A percentile compares a stretch with the other conserved stretches of the same genome.
These are phyloP conservation scores for Collybia sp. DNA, from an alignment of 768 basidiomycete genomes.

Conservation along the genomic window DNA sequence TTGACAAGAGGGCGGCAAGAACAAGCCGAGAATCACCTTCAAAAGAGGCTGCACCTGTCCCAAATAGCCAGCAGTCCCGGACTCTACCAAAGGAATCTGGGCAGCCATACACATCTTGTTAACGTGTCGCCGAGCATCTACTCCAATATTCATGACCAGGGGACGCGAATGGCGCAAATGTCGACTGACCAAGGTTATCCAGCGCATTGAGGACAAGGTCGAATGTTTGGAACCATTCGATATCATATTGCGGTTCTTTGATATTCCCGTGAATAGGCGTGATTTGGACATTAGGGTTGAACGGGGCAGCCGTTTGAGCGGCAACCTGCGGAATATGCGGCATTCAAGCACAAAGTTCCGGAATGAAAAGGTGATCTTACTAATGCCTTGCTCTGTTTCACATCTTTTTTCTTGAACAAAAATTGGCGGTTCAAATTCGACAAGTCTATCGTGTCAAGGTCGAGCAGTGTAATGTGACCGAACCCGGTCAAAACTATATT, in stretches of 20 bases:
- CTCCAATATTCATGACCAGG: too few relatives aligned
- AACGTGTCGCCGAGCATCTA: slow-evolving; percentile 92
- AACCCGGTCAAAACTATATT: slow-evolving; percentile 93
- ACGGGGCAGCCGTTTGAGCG: slow-evolving; percentile 73
- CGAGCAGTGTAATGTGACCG: slow-evolving; percentile 86
- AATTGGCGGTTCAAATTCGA: slow-evolving; percentile 98
- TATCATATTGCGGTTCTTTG: slow-evolving; percentile 86
- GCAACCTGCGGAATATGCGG: slow-evolving; percentile 50
- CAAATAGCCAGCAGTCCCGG: slow-evolving; percentile 94
- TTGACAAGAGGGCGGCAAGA: background rate
- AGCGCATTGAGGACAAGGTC: slow-evolving; percentile 93
- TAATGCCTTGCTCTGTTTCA: slow-evolving; percentile 94
- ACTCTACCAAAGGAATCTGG: slow-evolving; percentile 86
- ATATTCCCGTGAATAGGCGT: slow-evolving; percentile 92
- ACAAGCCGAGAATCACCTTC: slow-evolving; percentile 46
- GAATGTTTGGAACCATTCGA: slow-evolving; percentile 87
- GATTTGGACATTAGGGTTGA: slow-evolving; percentile 86
- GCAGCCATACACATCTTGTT: slow-evolving; percentile 98
- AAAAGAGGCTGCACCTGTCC: slow-evolving; percentile 95
- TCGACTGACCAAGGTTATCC: slow-evolving; percentile 81
- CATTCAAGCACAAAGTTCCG: background rate
- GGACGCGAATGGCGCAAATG: too few relatives aligned
- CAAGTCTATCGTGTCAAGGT: slow-evolving; percentile 97
- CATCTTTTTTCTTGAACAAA: slow-evolving; percentile 93
- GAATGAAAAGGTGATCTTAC: slow-evolving; percentile 35